Evolutionary conservation across 2,329 filamentous ascomycete genomes (phyloP).

Genomic region (Colletotrichum eremochloae): DNA sequence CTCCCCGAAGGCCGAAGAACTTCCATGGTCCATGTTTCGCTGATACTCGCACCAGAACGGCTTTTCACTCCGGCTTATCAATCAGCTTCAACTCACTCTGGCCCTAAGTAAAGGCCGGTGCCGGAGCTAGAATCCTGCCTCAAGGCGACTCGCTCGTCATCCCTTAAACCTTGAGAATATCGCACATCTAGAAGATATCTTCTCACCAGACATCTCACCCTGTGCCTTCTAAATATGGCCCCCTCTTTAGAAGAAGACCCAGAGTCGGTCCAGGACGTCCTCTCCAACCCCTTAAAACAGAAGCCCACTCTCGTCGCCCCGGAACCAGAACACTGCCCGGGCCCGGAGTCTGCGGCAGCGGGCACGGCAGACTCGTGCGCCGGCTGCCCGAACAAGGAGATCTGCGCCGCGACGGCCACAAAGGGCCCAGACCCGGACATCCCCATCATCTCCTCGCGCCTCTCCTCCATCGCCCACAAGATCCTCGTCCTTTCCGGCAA

Average conservation of each 20-base stretch:
- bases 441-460: slow-evolving; percentile 85
- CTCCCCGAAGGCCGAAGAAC: too few species aligned
- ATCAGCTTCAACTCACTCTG: slow-evolving; percentile 31
- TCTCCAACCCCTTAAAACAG: slow-evolving; percentile 81
- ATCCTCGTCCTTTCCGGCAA: slow-evolving; percentile 94
- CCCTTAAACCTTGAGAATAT: not conserved
- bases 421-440: slow-evolving; percentile 98
- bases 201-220: not conserved
- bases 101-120: slow-evolving; percentile 26
- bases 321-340: slow-evolving; percentile 96
- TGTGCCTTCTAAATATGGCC: slow-evolving; percentile 69
- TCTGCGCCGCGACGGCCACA: slow-evolving; percentile 87
- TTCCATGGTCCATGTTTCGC: not conserved
- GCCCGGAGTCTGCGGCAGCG: slow-evolving; percentile 82
- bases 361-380: slow-evolving; percentile 86
- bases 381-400: slow-evolving; percentile 94
- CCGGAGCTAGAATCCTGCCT: slow-evolving; percentile 11
- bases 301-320: slow-evolving; percentile 91
- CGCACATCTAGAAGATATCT: not conserved
- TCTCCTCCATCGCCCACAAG: slow-evolving; percentile 88
- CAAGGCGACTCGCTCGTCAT: not conserved
- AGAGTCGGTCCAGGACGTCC: slow-evolving; percentile 79
- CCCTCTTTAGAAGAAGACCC: slow-evolving; percentile 84
- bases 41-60: slow-evolving; percentile 10
- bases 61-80: slow-evolving; percentile 34